These are phyloP conservation scores for Talaromyces rugulosus DNA, from an alignment of 2,329 filamentous ascomycete genomes.

Conservation along the genomic window DNA sequence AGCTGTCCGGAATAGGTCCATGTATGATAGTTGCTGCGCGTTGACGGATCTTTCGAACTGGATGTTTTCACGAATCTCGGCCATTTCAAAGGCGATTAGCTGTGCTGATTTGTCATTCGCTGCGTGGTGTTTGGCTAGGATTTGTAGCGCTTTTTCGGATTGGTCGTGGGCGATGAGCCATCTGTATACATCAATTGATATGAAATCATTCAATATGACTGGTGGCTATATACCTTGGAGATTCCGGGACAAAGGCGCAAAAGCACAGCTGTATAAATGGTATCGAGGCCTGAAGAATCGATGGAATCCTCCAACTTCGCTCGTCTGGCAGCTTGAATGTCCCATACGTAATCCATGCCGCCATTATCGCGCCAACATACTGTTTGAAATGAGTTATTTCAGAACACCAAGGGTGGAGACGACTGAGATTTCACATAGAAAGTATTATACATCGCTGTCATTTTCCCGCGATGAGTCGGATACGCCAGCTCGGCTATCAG, in stretches of 20 bases:
- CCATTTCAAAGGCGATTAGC: slow-evolving; percentile 31
- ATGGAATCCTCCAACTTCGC: slow-evolving; percentile 20
- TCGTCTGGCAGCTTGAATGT: slow-evolving; percentile 14
- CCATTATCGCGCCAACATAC: slow-evolving; percentile 22
- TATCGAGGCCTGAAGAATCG: slow-evolving; percentile 13
- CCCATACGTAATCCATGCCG: slow-evolving; percentile 22
- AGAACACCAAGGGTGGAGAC: too few relatives aligned
- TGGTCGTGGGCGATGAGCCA: slow-evolving; percentile 60
- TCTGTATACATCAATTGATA: slow-evolving; percentile 36
- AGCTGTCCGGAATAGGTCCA: not conserved
- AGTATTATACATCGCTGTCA: slow-evolving; percentile 24
- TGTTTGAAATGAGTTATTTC: slow-evolving; percentile 18
- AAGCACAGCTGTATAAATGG: slow-evolving; percentile 11
- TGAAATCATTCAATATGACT: too few relatives aligned
- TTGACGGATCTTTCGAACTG: not conserved
- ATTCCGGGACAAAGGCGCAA: slow-evolving; percentile 39
- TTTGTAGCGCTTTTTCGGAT: slow-evolving; percentile 53
- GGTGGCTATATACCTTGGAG: slow-evolving; percentile 16
- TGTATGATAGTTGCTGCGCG: not conserved
- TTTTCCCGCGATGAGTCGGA: slow-evolving; percentile 31
- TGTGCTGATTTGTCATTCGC: slow-evolving; percentile 38
- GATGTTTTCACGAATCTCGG: slow-evolving; percentile 23
- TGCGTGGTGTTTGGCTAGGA: slow-evolving; percentile 58
- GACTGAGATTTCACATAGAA: too few relatives aligned
- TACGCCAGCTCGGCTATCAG: slow-evolving; percentile 43